phyloP scores from a whole-genome alignment of 1,284 basidiomycete species.

The Heliocybe sulcata region DNA sequence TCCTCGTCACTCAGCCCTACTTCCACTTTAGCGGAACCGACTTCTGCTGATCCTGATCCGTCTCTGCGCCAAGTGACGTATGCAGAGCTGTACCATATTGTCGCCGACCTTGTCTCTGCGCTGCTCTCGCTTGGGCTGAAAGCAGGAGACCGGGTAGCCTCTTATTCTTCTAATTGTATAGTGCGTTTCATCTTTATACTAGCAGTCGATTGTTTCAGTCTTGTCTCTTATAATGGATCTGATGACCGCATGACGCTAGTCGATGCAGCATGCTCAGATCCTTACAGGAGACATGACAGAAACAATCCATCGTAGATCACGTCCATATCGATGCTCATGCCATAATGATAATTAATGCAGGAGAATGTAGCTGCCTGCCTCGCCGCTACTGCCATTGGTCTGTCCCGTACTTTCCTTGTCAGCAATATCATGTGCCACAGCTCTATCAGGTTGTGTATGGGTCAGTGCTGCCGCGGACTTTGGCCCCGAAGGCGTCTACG shows the following conservation, averaged over 20 bases:
- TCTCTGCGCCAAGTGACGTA: conserved; percentile 46
- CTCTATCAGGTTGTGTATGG: conserved; percentile 54
- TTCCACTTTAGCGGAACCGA: conserved; percentile 48
- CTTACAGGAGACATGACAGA: background rate
- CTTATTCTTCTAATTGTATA: conserved; percentile 77
- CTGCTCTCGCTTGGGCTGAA: conserved; percentile 53
- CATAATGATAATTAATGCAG: conserved; percentile 22
- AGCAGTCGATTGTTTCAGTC: conserved; percentile 2
- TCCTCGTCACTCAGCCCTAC: conserved; percentile 5
- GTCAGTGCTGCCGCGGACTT: conserved; percentile 86
- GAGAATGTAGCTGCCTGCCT: conserved; percentile 73
- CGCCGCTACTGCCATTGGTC: conserved; percentile 66
- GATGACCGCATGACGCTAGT: background rate
- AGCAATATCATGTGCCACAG: background rate
- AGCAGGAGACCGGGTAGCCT: conserved; percentile 71
- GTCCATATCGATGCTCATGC: background rate
- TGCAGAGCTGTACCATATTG: conserved; percentile 52
- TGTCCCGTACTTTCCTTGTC: conserved; percentile 8
- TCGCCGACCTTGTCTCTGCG: conserved; percentile 56
- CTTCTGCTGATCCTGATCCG: conserved; percentile 37
- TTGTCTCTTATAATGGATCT: conserved; percentile 1
- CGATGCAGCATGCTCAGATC: background rate
- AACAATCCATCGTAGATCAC: background rate
- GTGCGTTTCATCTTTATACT: conserved; percentile 28
- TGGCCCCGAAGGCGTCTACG: conserved; percentile 75